These are phyloP conservation scores for Casuarina equisetifolia DNA, from an alignment of 306 rosid genomes.

Conservation along the genomic window DNA sequence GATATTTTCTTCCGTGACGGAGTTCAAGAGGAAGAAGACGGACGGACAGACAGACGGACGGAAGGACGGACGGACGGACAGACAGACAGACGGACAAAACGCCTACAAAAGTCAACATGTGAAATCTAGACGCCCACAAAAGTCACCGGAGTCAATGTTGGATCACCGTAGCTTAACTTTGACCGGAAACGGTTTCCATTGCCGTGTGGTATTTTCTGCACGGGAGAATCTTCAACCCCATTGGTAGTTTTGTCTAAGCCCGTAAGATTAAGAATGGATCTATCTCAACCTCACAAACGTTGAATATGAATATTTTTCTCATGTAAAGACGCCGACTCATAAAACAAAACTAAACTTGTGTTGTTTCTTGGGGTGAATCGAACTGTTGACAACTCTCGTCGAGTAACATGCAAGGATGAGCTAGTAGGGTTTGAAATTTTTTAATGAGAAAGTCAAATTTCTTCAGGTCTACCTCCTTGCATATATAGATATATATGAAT, in stretches of 20 bases:
- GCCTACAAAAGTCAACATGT: not conserved
- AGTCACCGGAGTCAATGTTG: constrained; percentile 28
- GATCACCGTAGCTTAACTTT: constrained; percentile 26
- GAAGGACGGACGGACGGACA: no score
- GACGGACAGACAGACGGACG: no score
- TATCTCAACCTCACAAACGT: not conserved
- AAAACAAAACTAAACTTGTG: not conserved
- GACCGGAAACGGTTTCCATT: constrained; percentile 8
- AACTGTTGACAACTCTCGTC: constrained; percentile 31
- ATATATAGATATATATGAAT: constrained; percentile 1
- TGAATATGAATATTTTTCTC: not conserved
- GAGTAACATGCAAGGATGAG: constrained; percentile 32
- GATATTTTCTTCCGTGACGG: not conserved
- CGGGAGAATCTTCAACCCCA: constrained; percentile 17
- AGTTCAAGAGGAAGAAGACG: not conserved
- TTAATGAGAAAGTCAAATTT: constrained; percentile 37
- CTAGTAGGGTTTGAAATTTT: not conserved
- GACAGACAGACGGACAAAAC: no score
- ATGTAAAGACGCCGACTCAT: constrained; percentile 5
- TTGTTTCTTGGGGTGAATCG: constrained; percentile 24
- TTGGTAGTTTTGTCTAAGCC: not conserved
- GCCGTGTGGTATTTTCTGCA: constrained; percentile 18
- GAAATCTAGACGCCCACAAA: constrained; percentile 8
- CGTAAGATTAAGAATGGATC: not conserved
- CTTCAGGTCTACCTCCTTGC: constrained; percentile 15